Conservation (phyloP, 192 early-diverging fungal species). For the Coemansia sp. region DNA sequence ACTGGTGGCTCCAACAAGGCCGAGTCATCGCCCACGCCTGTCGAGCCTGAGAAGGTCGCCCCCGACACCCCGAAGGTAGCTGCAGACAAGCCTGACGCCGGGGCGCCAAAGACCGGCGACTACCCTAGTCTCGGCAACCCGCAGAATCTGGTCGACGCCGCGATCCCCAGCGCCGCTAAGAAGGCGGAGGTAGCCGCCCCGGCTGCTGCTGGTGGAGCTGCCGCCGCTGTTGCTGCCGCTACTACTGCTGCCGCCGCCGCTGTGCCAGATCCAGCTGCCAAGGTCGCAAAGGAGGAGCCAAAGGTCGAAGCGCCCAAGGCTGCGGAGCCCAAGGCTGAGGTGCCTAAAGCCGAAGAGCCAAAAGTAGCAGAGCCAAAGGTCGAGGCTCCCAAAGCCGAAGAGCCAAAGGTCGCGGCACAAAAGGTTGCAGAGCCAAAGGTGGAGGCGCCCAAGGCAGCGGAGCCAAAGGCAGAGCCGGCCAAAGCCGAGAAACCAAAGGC, state of each 20-base stretch:
- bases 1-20: slow-evolving; percentile 1
- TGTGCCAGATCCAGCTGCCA: background rate
- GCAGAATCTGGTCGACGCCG: slow-evolving; percentile 17
- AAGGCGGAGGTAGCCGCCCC: slow-evolving; percentile 13
- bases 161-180: slow-evolving; percentile 17
- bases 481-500: slow-evolving; percentile 11
- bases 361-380: slow-evolving; percentile 10
- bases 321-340: slow-evolving; percentile 6
- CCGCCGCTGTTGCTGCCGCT: background rate
- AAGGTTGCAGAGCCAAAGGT: slow-evolving; percentile 1
- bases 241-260: background rate
- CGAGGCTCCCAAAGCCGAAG: slow-evolving; percentile 11
- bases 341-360: slow-evolving; percentile 13
- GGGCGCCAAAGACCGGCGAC: background rate
- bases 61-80: slow-evolving; percentile 5
- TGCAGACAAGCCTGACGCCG: background rate
- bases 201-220: background rate
- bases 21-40: slow-evolving; percentile 4
- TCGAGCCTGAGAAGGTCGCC: background rate
- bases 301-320: slow-evolving; percentile 2
- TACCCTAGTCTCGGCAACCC: slow-evolving; percentile 18
- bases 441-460: slow-evolving; percentile 9
- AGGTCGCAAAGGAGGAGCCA: slow-evolving; percentile 12
- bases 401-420: background rate
- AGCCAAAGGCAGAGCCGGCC: slow-evolving; percentile 17